A percentile compares a stretch with the other conserved stretches of the same genome.
Conservation (phyloP, 331 rosid species). For the Stylosanthes scabra region DNA sequence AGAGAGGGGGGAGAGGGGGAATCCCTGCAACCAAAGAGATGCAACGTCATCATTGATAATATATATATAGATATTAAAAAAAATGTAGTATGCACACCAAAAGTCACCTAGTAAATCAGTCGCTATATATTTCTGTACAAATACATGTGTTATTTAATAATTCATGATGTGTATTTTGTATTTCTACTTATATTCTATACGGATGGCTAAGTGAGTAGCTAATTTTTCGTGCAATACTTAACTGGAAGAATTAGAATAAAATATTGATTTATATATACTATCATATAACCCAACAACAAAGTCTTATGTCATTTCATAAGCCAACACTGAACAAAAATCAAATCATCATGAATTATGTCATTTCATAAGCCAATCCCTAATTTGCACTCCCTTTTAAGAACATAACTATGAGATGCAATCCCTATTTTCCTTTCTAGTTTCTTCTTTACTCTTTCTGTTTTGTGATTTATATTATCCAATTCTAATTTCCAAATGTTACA, state of each 20-base stretch:
- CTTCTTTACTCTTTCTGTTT: constrained; percentile 1
- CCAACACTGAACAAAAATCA: not conserved
- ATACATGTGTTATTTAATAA: no score
- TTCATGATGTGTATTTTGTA: no score
- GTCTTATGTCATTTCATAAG: not conserved
- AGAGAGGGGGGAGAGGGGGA: no score
- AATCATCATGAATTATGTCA: constrained; percentile 1
- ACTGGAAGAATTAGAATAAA: not conserved
- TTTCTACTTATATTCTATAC: no score
- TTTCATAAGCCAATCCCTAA: constrained; percentile 11
- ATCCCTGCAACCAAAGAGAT: constrained; percentile 57
- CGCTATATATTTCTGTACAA: no score
- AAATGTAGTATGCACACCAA: no score
- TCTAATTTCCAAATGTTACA: constrained; percentile 8
- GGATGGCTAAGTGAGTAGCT: no score
- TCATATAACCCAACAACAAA: constrained; percentile 9
- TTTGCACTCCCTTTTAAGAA: constrained; percentile 6
- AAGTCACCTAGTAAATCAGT: no score
- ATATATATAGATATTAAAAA: not conserved
- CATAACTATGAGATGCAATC: not conserved
- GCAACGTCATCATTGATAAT: constrained; percentile 20
- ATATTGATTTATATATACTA: not conserved
- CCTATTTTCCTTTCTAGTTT: constrained; percentile 11
- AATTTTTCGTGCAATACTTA: not conserved
- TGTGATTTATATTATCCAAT: constrained; percentile 12